A percentile compares a stretch with the other conserved stretches of the same genome.
These are phyloP conservation scores for Xylaria digitata DNA, from an alignment of 2,329 filamentous ascomycete genomes.

Conservation along the genomic window DNA sequence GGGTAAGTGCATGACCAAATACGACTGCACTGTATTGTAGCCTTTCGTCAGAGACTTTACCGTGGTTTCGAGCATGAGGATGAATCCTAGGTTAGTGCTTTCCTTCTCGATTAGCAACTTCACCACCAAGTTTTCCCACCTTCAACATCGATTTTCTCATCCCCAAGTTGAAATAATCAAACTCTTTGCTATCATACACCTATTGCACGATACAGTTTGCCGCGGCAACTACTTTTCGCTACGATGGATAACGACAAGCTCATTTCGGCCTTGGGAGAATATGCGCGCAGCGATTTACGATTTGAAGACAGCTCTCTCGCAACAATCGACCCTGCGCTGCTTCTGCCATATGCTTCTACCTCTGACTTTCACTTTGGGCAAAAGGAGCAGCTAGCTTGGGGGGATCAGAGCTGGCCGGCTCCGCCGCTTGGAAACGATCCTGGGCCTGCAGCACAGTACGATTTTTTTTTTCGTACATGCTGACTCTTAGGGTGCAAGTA, in stretches of 20 bases:
- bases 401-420: background rate
- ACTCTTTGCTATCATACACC: background rate
- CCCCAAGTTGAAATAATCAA: background rate
- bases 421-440: background rate
- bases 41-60: background rate
- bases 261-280: background rate
- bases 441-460: constrained; percentile 23
- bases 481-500: constrained; percentile 33
- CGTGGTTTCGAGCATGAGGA: too few relatives aligned
- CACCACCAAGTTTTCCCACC: background rate
- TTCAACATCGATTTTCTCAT: constrained; percentile 1
- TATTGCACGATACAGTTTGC: background rate
- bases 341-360: background rate
- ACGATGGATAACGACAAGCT: background rate
- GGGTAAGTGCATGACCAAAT: too few relatives aligned
- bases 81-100: background rate
- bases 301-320: background rate
- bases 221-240: background rate
- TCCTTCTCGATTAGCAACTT: background rate
- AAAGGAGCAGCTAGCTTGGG: background rate
- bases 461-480: constrained; percentile 36
- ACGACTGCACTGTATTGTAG: background rate
- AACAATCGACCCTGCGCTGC: constrained; percentile 16
- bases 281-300: too few relatives aligned
- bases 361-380: constrained; percentile 1